These are phyloP conservation scores for Kwoniella newhampshirensis DNA, from an alignment of 768 basidiomycete species.

Conservation along the genomic window DNA sequence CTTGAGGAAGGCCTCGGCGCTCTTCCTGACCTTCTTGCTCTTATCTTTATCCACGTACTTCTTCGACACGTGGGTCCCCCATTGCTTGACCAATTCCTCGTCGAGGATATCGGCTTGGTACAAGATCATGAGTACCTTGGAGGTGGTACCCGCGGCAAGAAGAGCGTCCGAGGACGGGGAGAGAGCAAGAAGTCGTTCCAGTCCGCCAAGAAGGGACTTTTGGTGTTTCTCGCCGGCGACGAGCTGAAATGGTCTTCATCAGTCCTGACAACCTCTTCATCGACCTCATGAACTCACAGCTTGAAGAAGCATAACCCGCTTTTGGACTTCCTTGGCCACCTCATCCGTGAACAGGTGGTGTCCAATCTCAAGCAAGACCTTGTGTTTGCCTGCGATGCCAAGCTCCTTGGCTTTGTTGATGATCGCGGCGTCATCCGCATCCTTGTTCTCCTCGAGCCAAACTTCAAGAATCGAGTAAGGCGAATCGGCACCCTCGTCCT, in stretches of 20 bases:
- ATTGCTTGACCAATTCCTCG: conserved; percentile 82
- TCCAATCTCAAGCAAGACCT: conserved; percentile 75
- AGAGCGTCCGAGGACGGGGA: conserved; percentile 67
- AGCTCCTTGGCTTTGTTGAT: conserved; percentile 79
- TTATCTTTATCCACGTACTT: conserved; percentile 94
- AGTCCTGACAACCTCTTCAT: not conserved
- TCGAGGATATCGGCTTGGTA: conserved; percentile 92
- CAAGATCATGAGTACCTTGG: conserved; percentile 89
- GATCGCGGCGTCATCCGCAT: conserved; percentile 53
- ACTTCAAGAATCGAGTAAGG: conserved; percentile 78
- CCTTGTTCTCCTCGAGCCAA: conserved; percentile 77
- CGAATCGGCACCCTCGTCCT: conserved; percentile 79
- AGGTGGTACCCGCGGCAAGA: conserved; percentile 58
- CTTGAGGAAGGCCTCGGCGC: conserved; percentile 86
- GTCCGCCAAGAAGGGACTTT: conserved; percentile 87
- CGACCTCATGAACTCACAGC: conserved; percentile 63
- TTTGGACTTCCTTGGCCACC: conserved; percentile 54
- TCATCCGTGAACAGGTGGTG: conserved; percentile 79
- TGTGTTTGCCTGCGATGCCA: conserved; percentile 93
- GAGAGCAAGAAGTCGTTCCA: conserved; percentile 77
- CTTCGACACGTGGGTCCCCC: conserved; percentile 95
- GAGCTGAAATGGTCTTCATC: conserved; percentile 59
- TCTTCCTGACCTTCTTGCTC: conserved; percentile 93
- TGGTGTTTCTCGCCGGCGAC: conserved; percentile 91
- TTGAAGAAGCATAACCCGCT: conserved; percentile 67